Evolutionary conservation across 2,329 filamentous ascomycete genomes (phyloP).

Genomic region (Mycocentrospora acerina): DNA sequence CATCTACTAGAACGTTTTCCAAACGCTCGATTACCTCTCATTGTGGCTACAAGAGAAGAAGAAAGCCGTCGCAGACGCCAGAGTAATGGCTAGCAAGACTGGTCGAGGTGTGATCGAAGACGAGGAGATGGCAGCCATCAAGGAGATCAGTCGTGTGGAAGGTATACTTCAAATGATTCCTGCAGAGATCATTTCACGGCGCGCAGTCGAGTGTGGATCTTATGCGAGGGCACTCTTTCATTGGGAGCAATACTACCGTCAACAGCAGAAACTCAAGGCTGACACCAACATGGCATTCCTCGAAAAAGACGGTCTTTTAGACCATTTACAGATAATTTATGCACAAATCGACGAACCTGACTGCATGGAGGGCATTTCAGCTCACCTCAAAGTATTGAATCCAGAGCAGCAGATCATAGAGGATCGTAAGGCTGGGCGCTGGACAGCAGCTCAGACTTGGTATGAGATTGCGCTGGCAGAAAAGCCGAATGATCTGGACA

Average conservation of each 20-base stretch:
- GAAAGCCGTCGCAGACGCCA: slow-evolving; percentile 46
- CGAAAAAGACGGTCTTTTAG: slow-evolving; percentile 65
- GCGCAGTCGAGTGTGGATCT: slow-evolving; percentile 91
- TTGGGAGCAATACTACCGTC: slow-evolving; percentile 85
- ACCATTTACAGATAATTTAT: slow-evolving; percentile 88
- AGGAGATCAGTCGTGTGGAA: slow-evolving; percentile 67
- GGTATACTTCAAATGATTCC: slow-evolving; percentile 69
- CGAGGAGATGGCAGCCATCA: slow-evolving; percentile 54
- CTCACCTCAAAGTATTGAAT: slow-evolving; percentile 81
- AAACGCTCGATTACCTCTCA: slow-evolving; percentile 86
- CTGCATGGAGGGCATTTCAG: slow-evolving; percentile 90
- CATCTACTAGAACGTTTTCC: slow-evolving; percentile 73
- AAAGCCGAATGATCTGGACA: slow-evolving; percentile 71
- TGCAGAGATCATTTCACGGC: slow-evolving; percentile 71
- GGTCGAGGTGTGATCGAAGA: slow-evolving; percentile 49
- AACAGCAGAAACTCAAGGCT: slow-evolving; percentile 46
- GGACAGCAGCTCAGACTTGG: slow-evolving; percentile 96
- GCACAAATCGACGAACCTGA: slow-evolving; percentile 97
- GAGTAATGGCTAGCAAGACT: slow-evolving; percentile 46
- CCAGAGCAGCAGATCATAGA: slow-evolving; percentile 92
- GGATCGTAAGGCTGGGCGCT: slow-evolving; percentile 88
- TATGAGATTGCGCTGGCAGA: slow-evolving; percentile 88
- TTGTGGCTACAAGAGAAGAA: slow-evolving; percentile 84
- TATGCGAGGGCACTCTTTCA: slow-evolving; percentile 92
- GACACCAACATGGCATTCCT: slow-evolving; percentile 53